A percentile compares a stretch with the other conserved stretches of the same genome.
phyloP scores from a whole-genome alignment of 179 eudicot genomes.

The Beta macrorhiza region DNA sequence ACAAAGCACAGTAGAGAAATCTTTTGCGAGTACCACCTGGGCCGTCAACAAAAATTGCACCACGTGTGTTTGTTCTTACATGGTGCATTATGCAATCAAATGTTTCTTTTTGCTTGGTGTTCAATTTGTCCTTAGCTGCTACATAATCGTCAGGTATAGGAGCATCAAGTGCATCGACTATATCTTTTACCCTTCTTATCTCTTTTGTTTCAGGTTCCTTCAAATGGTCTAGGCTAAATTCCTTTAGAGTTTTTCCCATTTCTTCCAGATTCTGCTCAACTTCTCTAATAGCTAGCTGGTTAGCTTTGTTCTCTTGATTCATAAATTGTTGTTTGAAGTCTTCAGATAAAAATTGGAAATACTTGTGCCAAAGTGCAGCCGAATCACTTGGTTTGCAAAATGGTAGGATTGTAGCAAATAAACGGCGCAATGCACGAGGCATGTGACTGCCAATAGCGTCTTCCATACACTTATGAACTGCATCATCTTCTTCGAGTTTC shows the following conservation, averaged over 20 bases:
- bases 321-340: neutral
- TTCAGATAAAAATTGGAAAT: constrained; percentile 9
- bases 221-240: too few relatives aligned
- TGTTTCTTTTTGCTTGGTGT: too few relatives aligned
- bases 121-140: too few relatives aligned
- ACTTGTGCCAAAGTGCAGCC: too few relatives aligned
- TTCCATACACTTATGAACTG: neutral
- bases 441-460: neutral
- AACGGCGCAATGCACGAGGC: constrained; percentile 12
- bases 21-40: neutral
- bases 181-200: neutral
- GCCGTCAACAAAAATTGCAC: too few relatives aligned
- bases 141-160: too few relatives aligned
- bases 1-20: neutral
- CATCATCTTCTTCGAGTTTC: neutral
- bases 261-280: neutral
- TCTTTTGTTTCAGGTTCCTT: neutral
- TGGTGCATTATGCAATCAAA: too few relatives aligned
- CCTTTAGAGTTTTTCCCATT: too few relatives aligned
- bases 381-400: neutral
- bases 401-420: constrained; percentile 22
- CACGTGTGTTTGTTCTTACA: too few relatives aligned
- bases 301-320: too few relatives aligned
- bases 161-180: too few relatives aligned
- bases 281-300: neutral